phyloP scores from a whole-genome alignment of 192 early-diverging fungal species.

The Mortierella hygrophila region DNA sequence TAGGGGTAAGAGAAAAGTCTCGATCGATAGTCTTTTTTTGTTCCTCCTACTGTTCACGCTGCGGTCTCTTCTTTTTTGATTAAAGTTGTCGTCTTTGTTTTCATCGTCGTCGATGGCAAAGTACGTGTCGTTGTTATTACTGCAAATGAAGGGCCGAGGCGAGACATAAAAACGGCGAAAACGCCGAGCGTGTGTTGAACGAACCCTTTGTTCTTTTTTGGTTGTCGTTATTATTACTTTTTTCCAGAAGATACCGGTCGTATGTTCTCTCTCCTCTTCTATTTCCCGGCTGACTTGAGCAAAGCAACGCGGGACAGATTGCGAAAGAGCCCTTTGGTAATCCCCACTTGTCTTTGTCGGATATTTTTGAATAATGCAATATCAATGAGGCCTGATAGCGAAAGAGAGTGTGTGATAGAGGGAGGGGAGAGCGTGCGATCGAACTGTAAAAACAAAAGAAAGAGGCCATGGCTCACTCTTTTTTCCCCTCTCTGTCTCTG shows the following conservation, averaged over 20 bases:
- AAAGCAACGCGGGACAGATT: background rate
- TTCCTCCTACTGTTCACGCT: background rate
- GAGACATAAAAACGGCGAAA: conserved; percentile 15
- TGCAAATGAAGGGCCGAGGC: background rate
- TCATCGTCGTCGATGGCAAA: background rate
- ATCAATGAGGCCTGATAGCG: background rate
- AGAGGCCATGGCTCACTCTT: background rate
- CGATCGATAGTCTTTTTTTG: background rate
- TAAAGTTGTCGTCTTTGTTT: background rate
- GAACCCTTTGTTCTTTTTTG: background rate
- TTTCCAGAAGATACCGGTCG: background rate
- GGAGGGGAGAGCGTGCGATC: background rate
- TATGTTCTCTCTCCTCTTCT: background rate
- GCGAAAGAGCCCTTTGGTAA: background rate
- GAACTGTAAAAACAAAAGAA: background rate
- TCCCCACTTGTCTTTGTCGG: background rate
- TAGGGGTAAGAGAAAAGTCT: background rate
- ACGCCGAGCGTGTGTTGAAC: background rate
- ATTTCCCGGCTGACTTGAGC: background rate
- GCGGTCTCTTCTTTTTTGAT: background rate
- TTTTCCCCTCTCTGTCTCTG: background rate
- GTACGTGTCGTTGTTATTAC: background rate
- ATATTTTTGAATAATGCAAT: conserved; percentile 6
- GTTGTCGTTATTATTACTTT: conserved; percentile 1
- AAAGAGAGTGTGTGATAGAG: background rate